phyloP scores from a whole-genome alignment of 768 basidiomycete species.

The Amanita exitialis region DNA sequence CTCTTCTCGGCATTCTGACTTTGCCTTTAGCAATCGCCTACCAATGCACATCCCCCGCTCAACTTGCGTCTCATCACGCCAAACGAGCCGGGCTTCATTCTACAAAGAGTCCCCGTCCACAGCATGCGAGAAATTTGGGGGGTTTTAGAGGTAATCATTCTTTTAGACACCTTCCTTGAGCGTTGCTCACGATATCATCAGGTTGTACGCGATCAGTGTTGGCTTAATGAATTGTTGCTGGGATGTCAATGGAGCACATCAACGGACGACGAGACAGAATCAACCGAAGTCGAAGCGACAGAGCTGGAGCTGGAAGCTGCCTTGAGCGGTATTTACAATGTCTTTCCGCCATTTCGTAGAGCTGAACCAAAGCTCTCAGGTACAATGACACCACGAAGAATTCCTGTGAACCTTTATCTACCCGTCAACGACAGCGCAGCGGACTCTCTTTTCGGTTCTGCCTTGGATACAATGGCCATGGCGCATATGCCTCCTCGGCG shows the following conservation, averaged over 20 bases:
- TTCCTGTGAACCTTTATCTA: slow-evolving; percentile 67
- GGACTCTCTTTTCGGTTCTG: slow-evolving; percentile 31
- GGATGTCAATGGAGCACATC: slow-evolving; percentile 49
- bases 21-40: slow-evolving; percentile 49
- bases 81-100: slow-evolving; percentile 66
- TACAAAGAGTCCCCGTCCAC: slow-evolving; percentile 63
- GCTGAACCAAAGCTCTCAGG: slow-evolving; percentile 25
- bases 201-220: slow-evolving; percentile 78
- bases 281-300: slow-evolving; percentile 8
- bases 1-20: neutral
- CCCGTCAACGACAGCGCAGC: slow-evolving; percentile 28
- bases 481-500: slow-evolving; percentile 26
- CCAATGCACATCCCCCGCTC: slow-evolving; percentile 57
- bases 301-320: slow-evolving; percentile 55
- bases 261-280: slow-evolving; percentile 6
- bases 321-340: slow-evolving; percentile 40
- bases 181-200: slow-evolving; percentile 14
- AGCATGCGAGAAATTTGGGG: slow-evolving; percentile 68
- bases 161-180: neutral
- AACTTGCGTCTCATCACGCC: slow-evolving; percentile 57
- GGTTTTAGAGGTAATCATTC: slow-evolving; percentile 48
- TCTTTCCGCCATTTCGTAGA: neutral
- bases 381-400: slow-evolving; percentile 40
- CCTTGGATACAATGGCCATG: slow-evolving; percentile 25
- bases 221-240: slow-evolving; percentile 66